Conservation (phyloP, 345 rosid species). For the Capsella bursapastoris region DNA sequence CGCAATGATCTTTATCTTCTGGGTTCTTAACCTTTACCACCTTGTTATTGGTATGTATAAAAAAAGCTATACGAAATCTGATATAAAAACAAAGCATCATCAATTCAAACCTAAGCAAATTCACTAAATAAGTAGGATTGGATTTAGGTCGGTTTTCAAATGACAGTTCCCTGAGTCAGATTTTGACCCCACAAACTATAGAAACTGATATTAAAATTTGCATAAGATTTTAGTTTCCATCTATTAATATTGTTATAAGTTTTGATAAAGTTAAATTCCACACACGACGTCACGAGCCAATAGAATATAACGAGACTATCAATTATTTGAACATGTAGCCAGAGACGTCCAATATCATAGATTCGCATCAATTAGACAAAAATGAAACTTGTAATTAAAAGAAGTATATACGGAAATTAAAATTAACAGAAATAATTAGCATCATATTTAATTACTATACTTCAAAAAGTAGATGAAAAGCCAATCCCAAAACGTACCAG, state of each 20-base stretch:
- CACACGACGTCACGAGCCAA: constrained; percentile 22
- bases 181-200: constrained; percentile 34
- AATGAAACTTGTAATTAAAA: neutral
- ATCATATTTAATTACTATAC: constrained; percentile 12
- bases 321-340: constrained; percentile 1
- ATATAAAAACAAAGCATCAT: neutral
- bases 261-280: constrained; percentile 12
- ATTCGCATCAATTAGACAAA: neutral
- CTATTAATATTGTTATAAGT: constrained; percentile 20
- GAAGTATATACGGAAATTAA: constrained; percentile 4
- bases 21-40: no score
- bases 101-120: neutral
- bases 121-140: neutral
- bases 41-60: no score
- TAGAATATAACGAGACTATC: neutral
- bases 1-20: no score
- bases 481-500: constrained; percentile 12
- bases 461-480: neutral
- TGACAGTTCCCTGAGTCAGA: constrained; percentile 39
- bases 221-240: constrained; percentile 26
- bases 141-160: constrained; percentile 32
- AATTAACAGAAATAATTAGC: neutral
- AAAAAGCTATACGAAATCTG: no score
- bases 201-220: constrained; percentile 6
- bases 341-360: neutral